phyloP scores from a whole-genome alignment of 202 grass and related monocot genomes.

The Dendrocalamus latiflorus region DNA sequence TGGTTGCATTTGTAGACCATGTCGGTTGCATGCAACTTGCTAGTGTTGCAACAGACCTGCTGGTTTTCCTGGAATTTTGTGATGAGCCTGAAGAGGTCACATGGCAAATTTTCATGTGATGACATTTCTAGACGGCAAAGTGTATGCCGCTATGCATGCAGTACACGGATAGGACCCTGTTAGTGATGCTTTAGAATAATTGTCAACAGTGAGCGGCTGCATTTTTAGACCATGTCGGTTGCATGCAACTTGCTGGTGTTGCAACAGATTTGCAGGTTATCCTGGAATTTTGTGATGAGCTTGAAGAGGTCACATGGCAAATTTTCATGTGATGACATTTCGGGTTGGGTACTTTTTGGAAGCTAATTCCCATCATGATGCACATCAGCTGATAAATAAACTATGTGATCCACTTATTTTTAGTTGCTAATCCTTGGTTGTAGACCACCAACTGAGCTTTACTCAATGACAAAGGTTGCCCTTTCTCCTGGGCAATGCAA shows the following conservation, averaged over 20 bases:
- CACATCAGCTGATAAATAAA: constrained; percentile 15
- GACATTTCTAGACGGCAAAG: constrained; percentile 4
- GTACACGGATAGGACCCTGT: neutral
- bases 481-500: constrained; percentile 20
- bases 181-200: constrained; percentile 9
- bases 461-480: constrained; percentile 6
- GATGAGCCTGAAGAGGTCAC: neutral
- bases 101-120: constrained; percentile 27
- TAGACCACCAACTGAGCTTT: constrained; percentile 6
- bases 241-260: neutral
- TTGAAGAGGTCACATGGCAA: neutral
- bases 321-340: constrained; percentile 23
- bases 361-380: constrained; percentile 9
- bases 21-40: neutral
- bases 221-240: neutral
- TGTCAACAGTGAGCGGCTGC: constrained; percentile 13
- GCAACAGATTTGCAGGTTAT: neutral
- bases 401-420: constrained; percentile 12
- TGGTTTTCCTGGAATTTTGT: neutral
- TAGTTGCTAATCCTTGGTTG: neutral
- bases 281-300: neutral
- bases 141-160: neutral
- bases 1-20: neutral
- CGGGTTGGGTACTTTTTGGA: neutral
- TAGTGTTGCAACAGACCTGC: neutral